Base-by-base conservation (phyloP, 352 stramenopile species). In the Phytophthora idaei region DNA sequence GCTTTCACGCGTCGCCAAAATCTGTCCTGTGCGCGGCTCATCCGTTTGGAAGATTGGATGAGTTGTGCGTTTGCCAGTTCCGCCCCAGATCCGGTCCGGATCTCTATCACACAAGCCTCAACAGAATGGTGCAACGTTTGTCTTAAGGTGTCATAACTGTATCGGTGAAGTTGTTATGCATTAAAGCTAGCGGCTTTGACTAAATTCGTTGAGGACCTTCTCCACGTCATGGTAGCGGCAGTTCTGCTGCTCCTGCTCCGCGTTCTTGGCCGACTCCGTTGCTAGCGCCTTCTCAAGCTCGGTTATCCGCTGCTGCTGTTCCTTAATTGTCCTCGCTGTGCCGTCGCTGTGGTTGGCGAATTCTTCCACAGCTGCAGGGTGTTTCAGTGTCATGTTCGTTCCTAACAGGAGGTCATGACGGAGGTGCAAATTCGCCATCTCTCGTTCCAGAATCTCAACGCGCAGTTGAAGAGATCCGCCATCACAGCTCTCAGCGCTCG, bases 1-100 rank as follows among this genome's bases (percentile, higher is more conserved):
- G 21, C 21, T 21, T 21, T 21, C 21, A 21, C 1, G 21, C 21
- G 21, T 21, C 21, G 21, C 21, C 21, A 21, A 21, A 21, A 0
- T 21, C 21, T 21, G 21, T 21, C 21, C 61, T 69, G 61, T 69
- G 61, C 53, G 58, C 37, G 25, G 17, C 61, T 64, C 61, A 58
- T 69, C 54, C 54, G 17, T 64, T 69, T 69, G 55, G 31, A 28
- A n/a, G 61, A 69, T 69, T 58, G 62, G 62, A 69, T 17, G 62
- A 69, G 46, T 64, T 69, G 28, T 49, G 55, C 54, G 55, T 57
- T 57, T 53, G 49, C 46, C 48, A n/a, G 55, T 69, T 36, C 54
- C 54, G 32, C 34, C 64, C 54, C 41, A 25, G n/a, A 29, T 36
- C 9, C 2, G 46, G 6, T 51, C 44, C 53, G 61, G 44, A 68